Evolutionary conservation across 768 basidiomycete genomes (phyloP).

Genomic region (Xanthoconium purpureum): DNA sequence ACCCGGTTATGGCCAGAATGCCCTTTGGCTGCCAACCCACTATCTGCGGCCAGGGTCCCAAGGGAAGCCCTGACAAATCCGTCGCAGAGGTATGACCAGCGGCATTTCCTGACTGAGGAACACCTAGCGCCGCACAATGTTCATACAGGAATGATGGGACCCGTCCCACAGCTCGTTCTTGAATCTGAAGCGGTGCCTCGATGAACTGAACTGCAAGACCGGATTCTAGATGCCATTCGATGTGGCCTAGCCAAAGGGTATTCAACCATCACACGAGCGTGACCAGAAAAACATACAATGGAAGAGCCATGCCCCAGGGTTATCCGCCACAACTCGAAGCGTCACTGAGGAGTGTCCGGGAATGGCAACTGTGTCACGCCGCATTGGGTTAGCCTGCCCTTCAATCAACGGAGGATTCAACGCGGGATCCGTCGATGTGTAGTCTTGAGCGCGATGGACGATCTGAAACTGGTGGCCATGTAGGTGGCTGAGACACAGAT

Average conservation of each 20-base stretch:
- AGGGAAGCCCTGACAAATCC: constrained; percentile 61
- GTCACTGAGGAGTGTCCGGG: constrained; percentile 66
- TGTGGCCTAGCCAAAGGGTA: constrained; percentile 51
- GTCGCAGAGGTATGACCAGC: constrained; percentile 71
- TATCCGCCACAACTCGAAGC: constrained; percentile 80
- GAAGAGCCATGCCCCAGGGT: constrained; percentile 88
- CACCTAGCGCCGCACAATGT: constrained; percentile 65
- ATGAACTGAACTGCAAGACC: constrained; percentile 86
- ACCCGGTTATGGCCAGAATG: constrained; percentile 75
- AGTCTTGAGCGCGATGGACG: constrained; percentile 68
- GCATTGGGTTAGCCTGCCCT: constrained; percentile 81
- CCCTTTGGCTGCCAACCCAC: constrained; percentile 72
- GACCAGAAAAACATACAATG: constrained; percentile 53
- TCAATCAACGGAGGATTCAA: constrained; percentile 81
- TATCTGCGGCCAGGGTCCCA: constrained; percentile 72
- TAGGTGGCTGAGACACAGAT: constrained; percentile 60
- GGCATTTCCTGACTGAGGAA: constrained; percentile 76
- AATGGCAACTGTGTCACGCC: constrained; percentile 86
- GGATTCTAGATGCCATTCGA: constrained; percentile 81
- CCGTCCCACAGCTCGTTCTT: constrained; percentile 42
- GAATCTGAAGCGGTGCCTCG: constrained; percentile 72
- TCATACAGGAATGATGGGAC: constrained; percentile 62
- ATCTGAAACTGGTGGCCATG: constrained; percentile 89
- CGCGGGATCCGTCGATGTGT: constrained; percentile 64
- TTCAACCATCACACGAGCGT: background rate